Evolutionary conservation across 495 filamentous ascomycete genomes (phyloP).

Genomic region (Tuber melanosporum): DNA sequence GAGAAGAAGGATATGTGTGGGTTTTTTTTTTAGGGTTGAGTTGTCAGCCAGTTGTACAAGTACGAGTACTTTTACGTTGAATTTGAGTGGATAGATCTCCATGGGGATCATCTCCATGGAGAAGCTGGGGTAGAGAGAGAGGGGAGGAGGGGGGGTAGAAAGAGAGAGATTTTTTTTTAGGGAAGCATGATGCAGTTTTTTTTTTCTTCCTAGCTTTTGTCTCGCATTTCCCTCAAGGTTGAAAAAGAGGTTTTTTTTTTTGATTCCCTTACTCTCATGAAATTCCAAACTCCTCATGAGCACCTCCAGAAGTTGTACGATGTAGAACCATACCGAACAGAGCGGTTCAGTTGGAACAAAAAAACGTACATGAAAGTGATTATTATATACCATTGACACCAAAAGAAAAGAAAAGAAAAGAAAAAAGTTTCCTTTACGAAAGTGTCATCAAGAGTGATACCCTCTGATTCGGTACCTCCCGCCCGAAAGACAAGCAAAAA

Average conservation of each 20-base stretch:
- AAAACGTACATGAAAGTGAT: not conserved
- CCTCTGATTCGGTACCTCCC: conserved; percentile 1
- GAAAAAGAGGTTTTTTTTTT: not conserved
- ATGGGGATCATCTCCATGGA: conserved; percentile 4
- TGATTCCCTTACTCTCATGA: not conserved
- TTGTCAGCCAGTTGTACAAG: not conserved
- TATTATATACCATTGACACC: not conserved
- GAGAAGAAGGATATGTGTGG: too few species aligned
- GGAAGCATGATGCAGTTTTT: not conserved
- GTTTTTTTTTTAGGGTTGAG: too few species aligned
- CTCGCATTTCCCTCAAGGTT: not conserved
- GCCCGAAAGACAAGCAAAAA: not conserved
- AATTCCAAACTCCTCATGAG: not conserved
- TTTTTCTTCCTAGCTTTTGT: too few species aligned
- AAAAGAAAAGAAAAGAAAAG: too few species aligned
- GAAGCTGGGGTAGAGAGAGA: not conserved
- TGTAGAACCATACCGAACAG: not conserved
- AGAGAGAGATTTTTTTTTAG: not conserved
- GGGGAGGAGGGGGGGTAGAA: not conserved
- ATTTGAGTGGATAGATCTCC: not conserved
- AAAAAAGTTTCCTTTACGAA: not conserved
- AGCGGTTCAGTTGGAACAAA: not conserved
- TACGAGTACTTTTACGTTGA: too few species aligned
- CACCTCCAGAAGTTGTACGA: not conserved
- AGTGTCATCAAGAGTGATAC: not conserved